These are phyloP conservation scores for Leptosphaerulina australis DNA, from an alignment of 2,329 filamentous ascomycete species.

Conservation along the genomic window DNA sequence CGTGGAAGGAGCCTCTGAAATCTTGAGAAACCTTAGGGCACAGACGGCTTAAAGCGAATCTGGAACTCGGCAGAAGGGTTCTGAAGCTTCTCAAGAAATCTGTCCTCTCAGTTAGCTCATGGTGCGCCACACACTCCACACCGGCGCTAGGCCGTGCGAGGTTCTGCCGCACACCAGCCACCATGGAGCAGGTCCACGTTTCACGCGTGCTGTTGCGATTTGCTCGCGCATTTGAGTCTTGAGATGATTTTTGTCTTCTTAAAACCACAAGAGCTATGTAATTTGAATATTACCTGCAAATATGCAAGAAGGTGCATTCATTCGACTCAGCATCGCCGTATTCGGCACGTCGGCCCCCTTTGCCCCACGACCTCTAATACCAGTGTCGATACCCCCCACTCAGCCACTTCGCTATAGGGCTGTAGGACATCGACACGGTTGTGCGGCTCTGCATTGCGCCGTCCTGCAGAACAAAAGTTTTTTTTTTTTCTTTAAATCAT, in stretches of 20 bases:
- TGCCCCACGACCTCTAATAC: conserved; percentile 12
- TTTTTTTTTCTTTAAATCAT: too few species aligned
- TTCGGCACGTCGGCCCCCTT: conserved; percentile 13
- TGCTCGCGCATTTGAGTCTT: not conserved
- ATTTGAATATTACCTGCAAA: too few species aligned
- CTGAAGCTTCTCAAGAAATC: conserved; percentile 28
- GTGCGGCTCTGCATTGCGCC: conserved; percentile 15
- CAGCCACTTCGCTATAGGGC: conserved; percentile 1
- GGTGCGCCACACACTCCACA: conserved; percentile 19
- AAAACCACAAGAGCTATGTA: not conserved
- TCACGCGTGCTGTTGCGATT: conserved; percentile 6
- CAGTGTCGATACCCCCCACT: conserved; percentile 5
- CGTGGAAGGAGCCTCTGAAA: conserved; percentile 12
- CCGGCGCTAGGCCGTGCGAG: conserved; percentile 12
- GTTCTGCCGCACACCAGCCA: conserved; percentile 14
- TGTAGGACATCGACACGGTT: conserved; percentile 4
- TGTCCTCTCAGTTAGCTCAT: conserved; percentile 31
- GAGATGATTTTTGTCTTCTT: not conserved
- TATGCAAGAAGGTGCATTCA: conserved; percentile 5
- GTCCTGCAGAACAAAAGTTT: not conserved
- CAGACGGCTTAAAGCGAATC: conserved; percentile 13
- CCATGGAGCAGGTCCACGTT: conserved; percentile 18
- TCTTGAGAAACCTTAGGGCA: conserved; percentile 5
- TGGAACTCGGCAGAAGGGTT: conserved; percentile 19
- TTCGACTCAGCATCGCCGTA: not conserved